These are phyloP conservation scores for Arthrocladium fulminans DNA, from an alignment of 2,329 filamentous ascomycete genomes.

Conservation along the genomic window DNA sequence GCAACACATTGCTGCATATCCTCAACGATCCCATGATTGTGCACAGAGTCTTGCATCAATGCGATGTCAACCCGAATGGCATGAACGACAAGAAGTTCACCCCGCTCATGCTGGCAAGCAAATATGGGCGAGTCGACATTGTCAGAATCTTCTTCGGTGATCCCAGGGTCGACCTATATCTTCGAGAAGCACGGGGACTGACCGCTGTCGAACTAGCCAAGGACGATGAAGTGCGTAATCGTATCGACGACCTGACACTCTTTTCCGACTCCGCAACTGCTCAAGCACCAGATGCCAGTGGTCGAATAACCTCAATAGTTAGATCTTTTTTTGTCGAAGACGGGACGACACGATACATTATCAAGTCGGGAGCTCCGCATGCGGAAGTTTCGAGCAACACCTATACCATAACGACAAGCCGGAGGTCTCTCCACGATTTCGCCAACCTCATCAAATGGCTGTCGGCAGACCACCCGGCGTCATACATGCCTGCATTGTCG, in stretches of 20 bases:
- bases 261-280: constrained; percentile 54
- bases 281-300: constrained; percentile 53
- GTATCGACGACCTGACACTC: constrained; percentile 86
- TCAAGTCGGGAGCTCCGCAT: constrained; percentile 79
- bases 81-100: constrained; percentile 94
- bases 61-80: constrained; percentile 93
- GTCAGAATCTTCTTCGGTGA: constrained; percentile 82
- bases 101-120: constrained; percentile 94
- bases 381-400: constrained; percentile 63
- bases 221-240: constrained; percentile 92
- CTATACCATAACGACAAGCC: constrained; percentile 81
- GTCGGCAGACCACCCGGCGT: constrained; percentile 82
- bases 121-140: constrained; percentile 91
- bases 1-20: constrained; percentile 92
- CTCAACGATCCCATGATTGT: constrained; percentile 77
- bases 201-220: constrained; percentile 95
- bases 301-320: constrained; percentile 83
- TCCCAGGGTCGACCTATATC: constrained; percentile 71
- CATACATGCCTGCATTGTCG: constrained; percentile 76
- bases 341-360: constrained; percentile 79
- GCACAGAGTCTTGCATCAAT: constrained; percentile 64
- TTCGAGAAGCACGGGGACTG: constrained; percentile 76
- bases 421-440: constrained; percentile 79
- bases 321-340: constrained; percentile 96
- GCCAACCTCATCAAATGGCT: constrained; percentile 80